Base-by-base conservation (phyloP, 805 yeast species). In the Wilhelminamyces savonicus region DNA sequence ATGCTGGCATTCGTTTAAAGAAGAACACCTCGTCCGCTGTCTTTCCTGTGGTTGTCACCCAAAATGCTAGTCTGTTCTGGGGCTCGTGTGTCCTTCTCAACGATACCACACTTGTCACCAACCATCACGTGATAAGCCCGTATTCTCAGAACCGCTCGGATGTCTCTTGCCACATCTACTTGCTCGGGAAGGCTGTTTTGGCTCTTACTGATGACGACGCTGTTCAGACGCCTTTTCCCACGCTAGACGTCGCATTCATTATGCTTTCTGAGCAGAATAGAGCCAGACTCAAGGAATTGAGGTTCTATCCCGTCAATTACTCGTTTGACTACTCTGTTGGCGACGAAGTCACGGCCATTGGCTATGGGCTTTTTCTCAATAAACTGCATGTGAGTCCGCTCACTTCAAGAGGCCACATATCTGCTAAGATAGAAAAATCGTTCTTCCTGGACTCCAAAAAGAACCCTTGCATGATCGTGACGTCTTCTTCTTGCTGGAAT, bases 401-500 rank as follows among this genome's bases (percentile, higher is more conserved):
- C 8, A 31, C 36, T 10, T 54, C 68, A 1, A 28, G 27, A 4
- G 74, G 74, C 0, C 27, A 34, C 12, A 31, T 64, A 3, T 48
- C 48, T 19, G 37, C 52, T n/a, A n/a, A n/a, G n/a, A n/a, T n/a
- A n/a, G n/a, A n/a, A n/a, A n/a, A n/a, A n/a, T 35, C 35, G 6
- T 29, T 50, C 2, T 1, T 9, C 22, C 16, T 50, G 32, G 29
- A 29, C 3, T 23, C 32, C 16, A 11, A 7, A 5, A 16, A 24
- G 13, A 21, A 21, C 9, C 43, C 34, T 4, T 36, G 44, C 8
- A 34, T 66, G 32, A 40, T 64, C 2, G 42, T 66, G 0, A 46
- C 67, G 1, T 61, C 72, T 1, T 50, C 70, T 0, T 51, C 66
- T 7, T 68, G 72, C 41, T 69, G 74, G 74, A 62, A 67, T 31